Percentiles rank a stretch among this genome's conserved stretches.
These are phyloP conservation scores for Trametes cinnabarina DNA, from an alignment of 768 basidiomycete genomes.

Conservation along the genomic window DNA sequence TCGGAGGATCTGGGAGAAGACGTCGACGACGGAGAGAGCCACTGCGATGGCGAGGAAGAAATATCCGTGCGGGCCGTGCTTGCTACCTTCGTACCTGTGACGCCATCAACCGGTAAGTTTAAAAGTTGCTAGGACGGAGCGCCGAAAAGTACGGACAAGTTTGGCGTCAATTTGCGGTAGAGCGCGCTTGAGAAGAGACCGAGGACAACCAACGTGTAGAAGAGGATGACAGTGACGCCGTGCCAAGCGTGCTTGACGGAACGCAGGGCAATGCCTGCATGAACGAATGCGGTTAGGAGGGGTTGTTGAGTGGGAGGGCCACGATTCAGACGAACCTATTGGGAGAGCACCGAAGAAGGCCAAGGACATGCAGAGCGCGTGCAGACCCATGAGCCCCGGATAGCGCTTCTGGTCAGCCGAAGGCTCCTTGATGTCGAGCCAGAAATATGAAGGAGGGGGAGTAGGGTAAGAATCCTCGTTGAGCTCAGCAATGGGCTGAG, in stretches of 20 bases:
- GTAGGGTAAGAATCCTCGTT: conserved; percentile 79
- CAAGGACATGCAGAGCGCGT: conserved; percentile 68
- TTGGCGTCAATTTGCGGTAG: conserved; percentile 77
- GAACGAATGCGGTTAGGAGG: conserved; percentile 9
- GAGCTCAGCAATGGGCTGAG: conserved; percentile 53
- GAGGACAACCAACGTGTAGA: conserved; percentile 58
- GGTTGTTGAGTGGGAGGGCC: not conserved
- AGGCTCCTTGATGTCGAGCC: conserved; percentile 66
- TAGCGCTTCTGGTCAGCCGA: conserved; percentile 46
- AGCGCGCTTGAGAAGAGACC: conserved; percentile 67
- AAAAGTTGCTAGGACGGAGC: not conserved
- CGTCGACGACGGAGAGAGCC: conserved; percentile 52
- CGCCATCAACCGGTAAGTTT: conserved; percentile 10
- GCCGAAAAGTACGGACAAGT: conserved; percentile 59
- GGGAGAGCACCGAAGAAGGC: conserved; percentile 87
- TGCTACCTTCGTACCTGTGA: conserved; percentile 62
- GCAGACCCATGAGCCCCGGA: conserved; percentile 70
- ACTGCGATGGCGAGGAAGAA: conserved; percentile 46
- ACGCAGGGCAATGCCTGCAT: conserved; percentile 73
- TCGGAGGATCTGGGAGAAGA: conserved; percentile 49
- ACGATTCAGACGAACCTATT: conserved; percentile 50
- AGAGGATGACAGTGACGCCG: conserved; percentile 53
- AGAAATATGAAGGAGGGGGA: conserved; percentile 80
- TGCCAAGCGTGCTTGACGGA: conserved; percentile 71
- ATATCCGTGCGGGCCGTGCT: conserved; percentile 67